Percentiles rank a stretch among this genome's conserved stretches.
Conservation (phyloP, 768 basidiomycete species). For the Galerina marginata region DNA sequence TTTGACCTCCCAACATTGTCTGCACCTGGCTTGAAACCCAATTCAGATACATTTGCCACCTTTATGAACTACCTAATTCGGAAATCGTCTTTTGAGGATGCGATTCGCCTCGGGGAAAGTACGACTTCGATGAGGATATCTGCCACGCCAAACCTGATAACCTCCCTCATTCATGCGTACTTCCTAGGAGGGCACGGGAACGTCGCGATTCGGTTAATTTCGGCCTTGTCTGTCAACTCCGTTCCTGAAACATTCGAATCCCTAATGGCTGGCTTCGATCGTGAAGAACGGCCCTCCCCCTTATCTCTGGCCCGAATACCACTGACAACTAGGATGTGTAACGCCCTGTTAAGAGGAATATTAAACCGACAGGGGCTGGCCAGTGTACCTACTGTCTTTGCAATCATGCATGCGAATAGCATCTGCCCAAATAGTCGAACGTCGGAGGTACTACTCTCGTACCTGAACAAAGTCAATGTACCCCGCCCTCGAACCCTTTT, state of each 20-base stretch:
- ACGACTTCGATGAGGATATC: constrained; percentile 49
- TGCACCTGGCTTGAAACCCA: constrained; percentile 40
- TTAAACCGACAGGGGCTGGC: constrained; percentile 54
- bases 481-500: constrained; percentile 52
- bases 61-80: constrained; percentile 61
- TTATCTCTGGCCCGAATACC: constrained; percentile 32
- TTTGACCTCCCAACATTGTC: not conserved
- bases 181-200: constrained; percentile 50
- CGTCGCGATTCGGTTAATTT: constrained; percentile 57
- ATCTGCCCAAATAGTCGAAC: constrained; percentile 62
- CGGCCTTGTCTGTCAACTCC: constrained; percentile 45
- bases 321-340: constrained; percentile 59
- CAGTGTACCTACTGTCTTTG: constrained; percentile 50
- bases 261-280: constrained; percentile 14
- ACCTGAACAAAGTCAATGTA: constrained; percentile 50
- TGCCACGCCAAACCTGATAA: constrained; percentile 51
- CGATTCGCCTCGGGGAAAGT: constrained; percentile 49
- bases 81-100: constrained; percentile 48
- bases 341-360: constrained; percentile 60
- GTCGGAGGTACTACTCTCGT: constrained; percentile 56
- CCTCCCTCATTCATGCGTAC: constrained; percentile 64
- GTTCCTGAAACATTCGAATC: constrained; percentile 34
- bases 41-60: constrained; percentile 65
- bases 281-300: constrained; percentile 12
- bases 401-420: constrained; percentile 57